A percentile compares a stretch with the other conserved stretches of the same genome.
Evolutionary conservation across 2,329 filamentous ascomycete genomes (phyloP).

Genomic region (Bipolaris cookei): DNA sequence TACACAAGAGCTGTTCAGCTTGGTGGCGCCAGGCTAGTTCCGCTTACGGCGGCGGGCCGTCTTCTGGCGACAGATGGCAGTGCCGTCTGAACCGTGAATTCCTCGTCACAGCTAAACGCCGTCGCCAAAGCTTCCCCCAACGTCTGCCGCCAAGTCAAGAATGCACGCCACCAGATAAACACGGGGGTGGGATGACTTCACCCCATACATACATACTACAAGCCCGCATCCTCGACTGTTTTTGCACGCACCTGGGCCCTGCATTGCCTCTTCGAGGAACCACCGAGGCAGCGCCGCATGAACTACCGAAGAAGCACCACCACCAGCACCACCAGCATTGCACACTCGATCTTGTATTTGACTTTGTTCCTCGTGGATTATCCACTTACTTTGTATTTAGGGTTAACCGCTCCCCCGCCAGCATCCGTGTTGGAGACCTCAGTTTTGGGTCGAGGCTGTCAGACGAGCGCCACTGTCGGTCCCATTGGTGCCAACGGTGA

Average conservation of each 20-base stretch:
- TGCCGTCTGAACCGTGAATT: slow-evolving; percentile 7
- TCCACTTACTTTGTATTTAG: neutral
- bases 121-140: slow-evolving; percentile 5
- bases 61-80: neutral
- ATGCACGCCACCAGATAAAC: neutral
- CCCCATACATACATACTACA: neutral
- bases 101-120: neutral
- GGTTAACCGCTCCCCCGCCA: slow-evolving; percentile 1
- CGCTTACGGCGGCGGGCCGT: slow-evolving; percentile 6
- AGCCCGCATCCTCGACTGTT: neutral
- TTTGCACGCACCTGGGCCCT: slow-evolving; percentile 3
- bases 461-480: neutral
- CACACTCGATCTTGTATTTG: neutral
- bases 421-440: neutral
- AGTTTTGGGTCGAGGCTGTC: slow-evolving; percentile 7
- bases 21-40: neutral
- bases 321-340: neutral
- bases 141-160: neutral
- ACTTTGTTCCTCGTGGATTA: neutral
- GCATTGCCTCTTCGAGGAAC: neutral
- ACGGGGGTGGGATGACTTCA: neutral
- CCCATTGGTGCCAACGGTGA: slow-evolving; percentile 10
- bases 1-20: neutral
- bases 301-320: neutral
- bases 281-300: slow-evolving; percentile 10